Conservation (phyloP, 2,329 filamentous ascomycete genomes). For the Diaporthe amygdali region DNA sequence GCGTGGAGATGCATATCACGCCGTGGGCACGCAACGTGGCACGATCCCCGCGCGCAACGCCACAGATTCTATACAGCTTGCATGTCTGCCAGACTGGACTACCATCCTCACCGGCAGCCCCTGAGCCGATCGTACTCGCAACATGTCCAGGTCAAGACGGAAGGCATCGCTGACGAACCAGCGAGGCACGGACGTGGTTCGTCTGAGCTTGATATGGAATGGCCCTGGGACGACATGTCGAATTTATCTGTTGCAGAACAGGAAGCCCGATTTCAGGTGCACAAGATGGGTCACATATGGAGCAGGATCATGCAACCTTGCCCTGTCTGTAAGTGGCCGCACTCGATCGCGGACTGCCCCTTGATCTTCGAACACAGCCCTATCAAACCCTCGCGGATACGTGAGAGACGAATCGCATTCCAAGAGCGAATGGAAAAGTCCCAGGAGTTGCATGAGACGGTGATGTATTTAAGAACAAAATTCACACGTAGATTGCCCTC, state of each 20-base stretch:
- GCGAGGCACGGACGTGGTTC: not conserved
- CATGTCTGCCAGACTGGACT: no score
- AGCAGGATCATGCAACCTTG: fast-evolving
- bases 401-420: not conserved
- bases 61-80: not conserved
- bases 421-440: fast-evolving
- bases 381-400: fast-evolving
- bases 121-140: no score
- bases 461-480: not conserved
- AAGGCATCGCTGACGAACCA: not conserved
- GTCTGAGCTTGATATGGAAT: not conserved
- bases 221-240: not conserved
- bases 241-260: not conserved
- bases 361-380: not conserved
- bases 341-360: not conserved
- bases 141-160: not conserved
- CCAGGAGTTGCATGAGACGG: not conserved
- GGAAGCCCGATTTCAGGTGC: not conserved
- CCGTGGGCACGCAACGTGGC: not conserved
- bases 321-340: not conserved
- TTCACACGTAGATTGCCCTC: not conserved
- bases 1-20: not conserved
- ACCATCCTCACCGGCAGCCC: not conserved
- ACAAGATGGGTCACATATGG: fast-evolving
- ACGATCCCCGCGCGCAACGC: not conserved